These are phyloP conservation scores for Aspergillus heteromorphus DNA, from an alignment of 495 filamentous ascomycete genomes.

Conservation along the genomic window DNA sequence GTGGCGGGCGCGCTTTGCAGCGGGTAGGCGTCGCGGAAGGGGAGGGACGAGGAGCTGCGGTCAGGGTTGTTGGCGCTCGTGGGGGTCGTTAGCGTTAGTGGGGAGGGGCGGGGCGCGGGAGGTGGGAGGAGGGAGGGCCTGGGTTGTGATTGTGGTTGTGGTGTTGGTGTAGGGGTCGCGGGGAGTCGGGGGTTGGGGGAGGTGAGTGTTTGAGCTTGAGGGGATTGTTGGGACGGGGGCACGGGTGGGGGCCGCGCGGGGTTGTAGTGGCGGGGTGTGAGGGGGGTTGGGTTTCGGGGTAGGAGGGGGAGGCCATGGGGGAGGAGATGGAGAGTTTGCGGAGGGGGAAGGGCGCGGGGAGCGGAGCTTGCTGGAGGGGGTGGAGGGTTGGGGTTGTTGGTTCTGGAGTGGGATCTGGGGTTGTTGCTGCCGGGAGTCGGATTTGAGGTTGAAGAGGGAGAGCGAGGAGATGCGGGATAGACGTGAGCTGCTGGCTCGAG, in stretches of 20 bases:
- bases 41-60: slow-evolving; percentile 39
- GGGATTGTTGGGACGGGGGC: not conserved
- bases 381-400: slow-evolving; percentile 36
- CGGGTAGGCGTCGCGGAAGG: slow-evolving; percentile 51
- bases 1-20: slow-evolving; percentile 56
- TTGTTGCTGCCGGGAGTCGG: too few species aligned
- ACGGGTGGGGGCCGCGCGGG: slow-evolving; percentile 48
- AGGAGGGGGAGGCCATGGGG: slow-evolving; percentile 49
- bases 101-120: slow-evolving; percentile 18
- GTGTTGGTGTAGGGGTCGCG: too few species aligned
- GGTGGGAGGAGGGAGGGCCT: slow-evolving; percentile 32
- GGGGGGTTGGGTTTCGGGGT: slow-evolving; percentile 48
- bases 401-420: slow-evolving; percentile 12
- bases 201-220: not conserved
- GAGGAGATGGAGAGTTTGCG: slow-evolving; percentile 55
- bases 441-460: slow-evolving; percentile 45
- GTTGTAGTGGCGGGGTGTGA: slow-evolving; percentile 54
- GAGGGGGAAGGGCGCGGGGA: slow-evolving; percentile 46
- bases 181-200: too few species aligned
- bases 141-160: slow-evolving; percentile 24
- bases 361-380: slow-evolving; percentile 46
- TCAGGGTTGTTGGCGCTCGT: slow-evolving; percentile 9
- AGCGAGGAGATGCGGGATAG: slow-evolving; percentile 45
- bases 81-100: slow-evolving; percentile 27
- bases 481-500: slow-evolving; percentile 30